A percentile compares a stretch with the other conserved stretches of the same genome.
Evolutionary conservation across 164 flowering plant genomes (phyloP).

Genomic region (Nymphaea colorata): DNA sequence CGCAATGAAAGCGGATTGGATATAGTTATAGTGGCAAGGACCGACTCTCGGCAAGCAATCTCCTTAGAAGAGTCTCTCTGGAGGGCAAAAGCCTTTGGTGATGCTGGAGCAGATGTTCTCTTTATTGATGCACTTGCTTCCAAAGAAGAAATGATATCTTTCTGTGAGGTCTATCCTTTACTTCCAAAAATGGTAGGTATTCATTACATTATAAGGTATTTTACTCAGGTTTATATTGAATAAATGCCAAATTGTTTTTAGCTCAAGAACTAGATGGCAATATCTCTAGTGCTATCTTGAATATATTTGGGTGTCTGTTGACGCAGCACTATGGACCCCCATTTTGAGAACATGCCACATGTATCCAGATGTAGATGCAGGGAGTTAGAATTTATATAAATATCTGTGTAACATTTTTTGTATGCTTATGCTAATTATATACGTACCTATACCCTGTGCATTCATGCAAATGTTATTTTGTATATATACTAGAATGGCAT

Average conservation of each 20-base stretch:
- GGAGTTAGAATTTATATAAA: no score
- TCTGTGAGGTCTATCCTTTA: slow-evolving; percentile 57
- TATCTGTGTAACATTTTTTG: no score
- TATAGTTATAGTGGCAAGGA: slow-evolving; percentile 86
- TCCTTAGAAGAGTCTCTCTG: slow-evolving; percentile 79
- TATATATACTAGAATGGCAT: no score
- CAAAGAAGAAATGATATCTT: slow-evolving; percentile 78
- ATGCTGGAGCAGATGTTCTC: slow-evolving; percentile 96
- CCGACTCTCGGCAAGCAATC: slow-evolving; percentile 88
- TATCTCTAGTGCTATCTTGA: no score
- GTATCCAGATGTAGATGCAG: no score
- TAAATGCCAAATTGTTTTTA: no score
- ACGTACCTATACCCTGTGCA: no score
- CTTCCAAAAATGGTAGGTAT: slow-evolving; percentile 77
- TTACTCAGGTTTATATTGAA: background rate
- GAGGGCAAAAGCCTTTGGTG: slow-evolving; percentile 79
- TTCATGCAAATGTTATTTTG: background rate
- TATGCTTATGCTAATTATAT: no score
- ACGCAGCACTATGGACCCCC: no score
- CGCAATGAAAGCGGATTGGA: slow-evolving; percentile 72
- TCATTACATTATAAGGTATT: background rate
- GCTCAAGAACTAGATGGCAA: no score
- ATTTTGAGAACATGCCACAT: no score
- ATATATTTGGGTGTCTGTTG: no score
- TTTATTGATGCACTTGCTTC: slow-evolving; percentile 93